Percentiles rank a stretch among this genome's conserved stretches.
Evolutionary conservation across 805 yeast genomes (phyloP).

Genomic region (Lachancea nothofagi): DNA sequence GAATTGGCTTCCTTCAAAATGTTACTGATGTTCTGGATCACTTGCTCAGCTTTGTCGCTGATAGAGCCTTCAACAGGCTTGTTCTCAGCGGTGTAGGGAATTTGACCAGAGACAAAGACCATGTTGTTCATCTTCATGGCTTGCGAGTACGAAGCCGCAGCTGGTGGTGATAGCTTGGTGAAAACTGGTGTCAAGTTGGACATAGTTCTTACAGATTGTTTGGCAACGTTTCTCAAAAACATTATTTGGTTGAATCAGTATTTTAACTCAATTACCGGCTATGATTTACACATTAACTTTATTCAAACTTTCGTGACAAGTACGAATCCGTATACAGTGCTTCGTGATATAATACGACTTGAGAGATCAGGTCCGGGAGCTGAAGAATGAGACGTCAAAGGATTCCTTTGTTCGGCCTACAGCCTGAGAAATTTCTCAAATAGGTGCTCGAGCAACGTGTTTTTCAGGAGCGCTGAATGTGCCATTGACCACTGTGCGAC

Average conservation of each 20-base stretch:
- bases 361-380: too few relatives aligned
- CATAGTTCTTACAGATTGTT: constrained; percentile 18
- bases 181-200: constrained; percentile 42
- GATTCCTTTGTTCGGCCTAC: too few relatives aligned
- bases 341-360: too few relatives aligned
- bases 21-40: constrained; percentile 57
- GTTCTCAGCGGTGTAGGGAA: constrained; percentile 81
- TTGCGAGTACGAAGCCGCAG: constrained; percentile 95
- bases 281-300: too few relatives aligned
- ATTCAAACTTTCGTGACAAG: too few relatives aligned
- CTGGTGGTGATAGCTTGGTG: constrained; percentile 83
- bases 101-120: constrained; percentile 90
- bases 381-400: too few relatives aligned
- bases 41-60: constrained; percentile 73
- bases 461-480: too few relatives aligned
- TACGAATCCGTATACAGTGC: too few relatives aligned
- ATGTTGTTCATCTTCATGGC: constrained; percentile 88
- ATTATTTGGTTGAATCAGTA: constrained; percentile 1
- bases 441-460: too few relatives aligned
- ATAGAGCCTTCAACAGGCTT: constrained; percentile 73
- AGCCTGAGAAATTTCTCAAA: too few relatives aligned
- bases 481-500: too few relatives aligned
- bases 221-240: constrained; percentile 10
- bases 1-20: constrained; percentile 85
- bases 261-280: too few relatives aligned